phyloP scores from a whole-genome alignment of 139 green algal species.

The Yamagishiella unicocca region DNA sequence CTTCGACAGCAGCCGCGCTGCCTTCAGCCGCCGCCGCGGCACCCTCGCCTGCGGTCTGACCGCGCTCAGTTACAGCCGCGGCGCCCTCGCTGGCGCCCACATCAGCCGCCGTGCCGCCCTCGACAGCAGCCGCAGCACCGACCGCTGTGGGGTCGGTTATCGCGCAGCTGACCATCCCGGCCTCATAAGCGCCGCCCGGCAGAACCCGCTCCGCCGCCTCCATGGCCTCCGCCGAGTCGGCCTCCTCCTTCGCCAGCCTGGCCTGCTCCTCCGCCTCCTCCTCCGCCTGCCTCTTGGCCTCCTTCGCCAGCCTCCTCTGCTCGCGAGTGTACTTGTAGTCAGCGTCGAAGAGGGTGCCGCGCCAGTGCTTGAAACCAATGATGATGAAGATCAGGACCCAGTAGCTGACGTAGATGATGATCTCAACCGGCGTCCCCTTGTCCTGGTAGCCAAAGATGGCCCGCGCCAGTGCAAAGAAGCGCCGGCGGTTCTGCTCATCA shows the following conservation, averaged over 20 bases:
- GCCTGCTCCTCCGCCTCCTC: background rate
- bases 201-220: background rate
- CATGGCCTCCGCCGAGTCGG: background rate
- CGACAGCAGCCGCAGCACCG: too few relatives aligned
- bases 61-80: too few relatives aligned
- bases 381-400: conserved; percentile 55
- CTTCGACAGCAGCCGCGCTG: too few relatives aligned
- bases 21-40: too few relatives aligned
- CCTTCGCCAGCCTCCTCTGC: conserved; percentile 16
- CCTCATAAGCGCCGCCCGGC: too few relatives aligned
- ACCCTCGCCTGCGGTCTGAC: too few relatives aligned
- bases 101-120: too few relatives aligned
- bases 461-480: conserved; percentile 57
- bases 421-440: conserved; percentile 53
- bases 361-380: conserved; percentile 47
- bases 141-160: too few relatives aligned
- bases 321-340: conserved; percentile 64
- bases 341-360: conserved; percentile 60
- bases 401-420: conserved; percentile 63
- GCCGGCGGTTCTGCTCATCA: conserved; percentile 26
- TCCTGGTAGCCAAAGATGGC: conserved; percentile 59
- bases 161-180: too few relatives aligned
- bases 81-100: too few relatives aligned
- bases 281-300: background rate
- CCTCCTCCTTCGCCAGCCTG: background rate